These are phyloP conservation scores for Cladorrhinum samala DNA, from an alignment of 495 filamentous ascomycete species.

Conservation along the genomic window DNA sequence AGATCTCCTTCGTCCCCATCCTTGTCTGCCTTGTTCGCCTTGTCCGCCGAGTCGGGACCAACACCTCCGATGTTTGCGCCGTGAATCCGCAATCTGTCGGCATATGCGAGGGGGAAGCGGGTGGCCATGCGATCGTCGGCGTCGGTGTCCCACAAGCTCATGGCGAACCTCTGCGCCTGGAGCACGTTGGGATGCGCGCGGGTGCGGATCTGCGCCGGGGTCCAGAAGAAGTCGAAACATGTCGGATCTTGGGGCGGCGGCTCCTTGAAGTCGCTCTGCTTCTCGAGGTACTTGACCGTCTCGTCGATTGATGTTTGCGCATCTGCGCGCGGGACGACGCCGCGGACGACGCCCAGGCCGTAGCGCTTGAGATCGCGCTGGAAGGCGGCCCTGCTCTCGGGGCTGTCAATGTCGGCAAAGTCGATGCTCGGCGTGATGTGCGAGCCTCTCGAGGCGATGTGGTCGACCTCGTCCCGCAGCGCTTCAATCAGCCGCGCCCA, in stretches of 20 bases:
- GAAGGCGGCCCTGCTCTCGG: slow-evolving; percentile 45
- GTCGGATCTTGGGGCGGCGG: slow-evolving; percentile 55
- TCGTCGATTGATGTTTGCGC: slow-evolving; percentile 53
- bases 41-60: slow-evolving; percentile 18
- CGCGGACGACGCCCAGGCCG: slow-evolving; percentile 61
- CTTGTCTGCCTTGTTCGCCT: slow-evolving; percentile 24
- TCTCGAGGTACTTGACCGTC: slow-evolving; percentile 56
- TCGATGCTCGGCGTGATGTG: slow-evolving; percentile 60
- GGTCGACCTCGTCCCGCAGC: slow-evolving; percentile 52
- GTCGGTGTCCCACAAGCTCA: slow-evolving; percentile 75
- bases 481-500: slow-evolving; percentile 65
- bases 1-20: slow-evolving; percentile 11
- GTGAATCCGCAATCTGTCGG: slow-evolving; percentile 76
- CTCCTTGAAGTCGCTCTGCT: slow-evolving; percentile 49
- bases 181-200: slow-evolving; percentile 71
- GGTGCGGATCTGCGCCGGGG: slow-evolving; percentile 71
- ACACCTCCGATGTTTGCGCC: slow-evolving; percentile 36
- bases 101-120: slow-evolving; percentile 68
- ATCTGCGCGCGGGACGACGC: slow-evolving; percentile 53
- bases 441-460: slow-evolving; percentile 43
- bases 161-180: slow-evolving; percentile 68
- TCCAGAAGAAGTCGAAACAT: slow-evolving; percentile 93
- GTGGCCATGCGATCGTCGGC: slow-evolving; percentile 53
- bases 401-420: slow-evolving; percentile 51
- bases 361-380: slow-evolving; percentile 53